phyloP scores from a whole-genome alignment of 2,329 filamentous ascomycete species.

The Sarocladium oryzae region DNA sequence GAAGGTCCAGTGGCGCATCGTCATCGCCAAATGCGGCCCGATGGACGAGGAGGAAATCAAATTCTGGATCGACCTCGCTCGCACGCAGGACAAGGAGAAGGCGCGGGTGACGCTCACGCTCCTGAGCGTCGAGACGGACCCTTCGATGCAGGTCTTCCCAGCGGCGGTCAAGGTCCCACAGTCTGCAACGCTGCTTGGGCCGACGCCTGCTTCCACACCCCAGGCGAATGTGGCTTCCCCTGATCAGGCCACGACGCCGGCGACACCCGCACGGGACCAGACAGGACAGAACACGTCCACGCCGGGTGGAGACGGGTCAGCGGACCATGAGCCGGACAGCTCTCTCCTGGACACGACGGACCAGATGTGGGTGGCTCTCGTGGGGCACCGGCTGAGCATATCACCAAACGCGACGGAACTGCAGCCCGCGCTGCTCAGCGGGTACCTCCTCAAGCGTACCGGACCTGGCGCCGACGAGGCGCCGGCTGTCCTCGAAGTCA shows the following conservation, averaged over 20 bases:
- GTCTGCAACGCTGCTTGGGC: constrained; percentile 40
- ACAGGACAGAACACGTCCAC: constrained; percentile 34
- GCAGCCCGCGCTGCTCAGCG: constrained; percentile 53
- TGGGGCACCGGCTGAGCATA: constrained; percentile 59
- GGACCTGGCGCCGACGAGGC: constrained; percentile 50
- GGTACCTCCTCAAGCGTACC: constrained; percentile 59
- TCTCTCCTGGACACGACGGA: constrained; percentile 67
- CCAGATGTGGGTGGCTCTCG: constrained; percentile 68
- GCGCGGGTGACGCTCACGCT: constrained; percentile 50
- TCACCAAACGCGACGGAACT: constrained; percentile 48
- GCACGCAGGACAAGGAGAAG: constrained; percentile 37
- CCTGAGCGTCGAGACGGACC: constrained; percentile 58
- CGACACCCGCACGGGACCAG: constrained; percentile 38
- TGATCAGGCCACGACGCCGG: constrained; percentile 47
- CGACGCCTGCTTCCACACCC: constrained; percentile 64
- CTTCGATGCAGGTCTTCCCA: constrained; percentile 57
- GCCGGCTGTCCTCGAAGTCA: constrained; percentile 56
- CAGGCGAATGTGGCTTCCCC: constrained; percentile 54
- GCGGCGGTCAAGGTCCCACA: constrained; percentile 43
- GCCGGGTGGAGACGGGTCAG: constrained; percentile 34
- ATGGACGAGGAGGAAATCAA: constrained; percentile 63
- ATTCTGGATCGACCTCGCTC: constrained; percentile 48
- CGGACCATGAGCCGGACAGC: constrained; percentile 47
- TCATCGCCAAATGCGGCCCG: constrained; percentile 63
- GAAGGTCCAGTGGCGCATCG: constrained; percentile 70